Conservation (phyloP, 1,139 yeast genomes). For the Magnusiomyces ingens region DNA sequence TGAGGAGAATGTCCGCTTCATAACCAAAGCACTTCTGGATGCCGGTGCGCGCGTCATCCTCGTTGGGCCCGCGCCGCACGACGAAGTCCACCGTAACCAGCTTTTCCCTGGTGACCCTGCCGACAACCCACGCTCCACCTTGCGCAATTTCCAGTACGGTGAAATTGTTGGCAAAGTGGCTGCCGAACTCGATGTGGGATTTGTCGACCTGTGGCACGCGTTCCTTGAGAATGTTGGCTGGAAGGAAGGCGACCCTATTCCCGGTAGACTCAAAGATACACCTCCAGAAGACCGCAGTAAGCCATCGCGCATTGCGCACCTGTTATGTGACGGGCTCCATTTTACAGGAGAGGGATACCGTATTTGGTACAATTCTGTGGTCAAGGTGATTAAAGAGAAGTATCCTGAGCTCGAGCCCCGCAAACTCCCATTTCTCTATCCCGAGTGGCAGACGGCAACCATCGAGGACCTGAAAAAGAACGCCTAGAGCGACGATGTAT, state of each 20-base stretch:
- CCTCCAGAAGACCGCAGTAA: conserved; percentile 13
- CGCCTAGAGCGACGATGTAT: too few species aligned
- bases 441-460: conserved; percentile 7
- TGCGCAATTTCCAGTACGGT: conserved; percentile 42
- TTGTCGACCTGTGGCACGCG: conserved; percentile 46
- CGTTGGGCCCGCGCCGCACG: conserved; percentile 61
- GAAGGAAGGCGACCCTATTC: conserved; percentile 22
- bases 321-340: conserved; percentile 61
- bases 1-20: conserved; percentile 39
- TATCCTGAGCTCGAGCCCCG: conserved; percentile 42
- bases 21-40: conserved; percentile 38
- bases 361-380: conserved; percentile 37
- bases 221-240: conserved; percentile 32
- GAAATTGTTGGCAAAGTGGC: conserved; percentile 47
- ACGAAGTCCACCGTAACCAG: conserved; percentile 31
- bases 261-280: conserved; percentile 18
- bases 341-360: conserved; percentile 54
- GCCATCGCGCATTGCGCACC: conserved; percentile 24
- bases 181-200: conserved; percentile 40
- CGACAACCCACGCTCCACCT: conserved; percentile 35
- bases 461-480: not conserved
- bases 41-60: conserved; percentile 45
- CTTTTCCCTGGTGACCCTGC: conserved; percentile 17
- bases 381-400: conserved; percentile 31
- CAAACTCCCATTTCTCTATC: conserved; percentile 38